Evolutionary conservation across 2,329 filamentous ascomycete species (phyloP).

Genomic region (Cryphonectria carpinicola): DNA sequence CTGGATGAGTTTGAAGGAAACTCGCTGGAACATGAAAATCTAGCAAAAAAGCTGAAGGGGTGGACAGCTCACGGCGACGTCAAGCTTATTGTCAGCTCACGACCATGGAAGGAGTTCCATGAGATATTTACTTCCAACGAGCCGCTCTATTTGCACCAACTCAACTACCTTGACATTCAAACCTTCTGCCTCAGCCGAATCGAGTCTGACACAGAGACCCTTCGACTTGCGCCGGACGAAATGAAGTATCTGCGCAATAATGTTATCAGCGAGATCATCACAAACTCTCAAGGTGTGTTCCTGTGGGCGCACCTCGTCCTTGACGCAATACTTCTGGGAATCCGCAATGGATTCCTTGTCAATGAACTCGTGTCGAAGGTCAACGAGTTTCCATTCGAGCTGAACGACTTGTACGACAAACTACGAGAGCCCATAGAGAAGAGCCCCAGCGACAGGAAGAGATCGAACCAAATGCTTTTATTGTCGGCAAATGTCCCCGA

Average conservation of each 20-base stretch:
- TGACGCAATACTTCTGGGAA: neutral
- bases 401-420: constrained; percentile 11
- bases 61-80: neutral
- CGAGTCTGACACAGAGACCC: neutral
- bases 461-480: constrained; percentile 12
- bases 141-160: constrained; percentile 7
- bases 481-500: neutral
- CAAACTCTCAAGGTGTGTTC: constrained; percentile 11
- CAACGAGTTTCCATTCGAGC: neutral
- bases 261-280: neutral
- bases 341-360: neutral
- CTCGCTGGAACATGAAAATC: constrained; percentile 3
- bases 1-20: constrained; percentile 22
- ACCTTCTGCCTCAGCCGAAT: neutral
- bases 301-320: constrained; percentile 22
- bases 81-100: constrained; percentile 21
- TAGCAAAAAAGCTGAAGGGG: constrained; percentile 9
- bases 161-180: constrained; percentile 15
- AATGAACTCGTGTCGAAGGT: neutral
- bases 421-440: constrained; percentile 12
- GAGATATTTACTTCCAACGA: neutral
- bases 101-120: constrained; percentile 13
- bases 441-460: neutral
- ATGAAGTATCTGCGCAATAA: neutral
- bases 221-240: neutral